A percentile compares a stretch with the other conserved stretches of the same genome.
phyloP scores from a whole-genome alignment of 306 rosid species.

The Vigna trinervia region DNA sequence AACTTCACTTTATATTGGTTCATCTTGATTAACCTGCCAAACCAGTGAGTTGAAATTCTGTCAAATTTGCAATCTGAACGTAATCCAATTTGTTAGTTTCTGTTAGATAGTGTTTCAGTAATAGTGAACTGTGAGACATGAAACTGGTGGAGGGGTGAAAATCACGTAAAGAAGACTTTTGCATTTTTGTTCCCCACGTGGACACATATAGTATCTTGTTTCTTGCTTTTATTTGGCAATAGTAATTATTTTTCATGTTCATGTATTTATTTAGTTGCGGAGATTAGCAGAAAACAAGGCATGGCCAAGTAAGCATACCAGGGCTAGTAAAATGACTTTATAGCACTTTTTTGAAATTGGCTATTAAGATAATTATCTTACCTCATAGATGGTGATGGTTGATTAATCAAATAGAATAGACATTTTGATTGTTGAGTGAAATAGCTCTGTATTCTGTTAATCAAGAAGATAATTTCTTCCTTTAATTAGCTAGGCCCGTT shows the following conservation, averaged over 20 bases:
- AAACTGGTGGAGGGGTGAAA: constrained; percentile 47
- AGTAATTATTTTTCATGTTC: constrained; percentile 33
- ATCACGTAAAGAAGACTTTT: constrained; percentile 42
- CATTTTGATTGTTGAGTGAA: constrained; percentile 50
- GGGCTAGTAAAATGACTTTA: constrained; percentile 32
- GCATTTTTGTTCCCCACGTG: constrained; percentile 44
- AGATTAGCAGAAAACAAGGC: constrained; percentile 37
- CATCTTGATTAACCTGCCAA: constrained; percentile 44
- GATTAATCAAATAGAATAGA: constrained; percentile 55
- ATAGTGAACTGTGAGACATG: constrained; percentile 42
- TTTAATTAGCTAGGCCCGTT: constrained; percentile 55
- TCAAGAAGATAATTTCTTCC: constrained; percentile 48
- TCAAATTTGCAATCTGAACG: constrained; percentile 47
- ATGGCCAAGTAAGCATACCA: constrained; percentile 31
- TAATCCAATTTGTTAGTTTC: constrained; percentile 42
- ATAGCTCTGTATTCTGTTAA: constrained; percentile 52
- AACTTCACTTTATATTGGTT: constrained; percentile 31
- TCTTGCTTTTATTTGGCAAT: constrained; percentile 31
- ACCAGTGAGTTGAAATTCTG: constrained; percentile 46
- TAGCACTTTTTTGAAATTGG: constrained; percentile 39
- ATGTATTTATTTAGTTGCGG: constrained; percentile 27
- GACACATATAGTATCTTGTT: constrained; percentile 44
- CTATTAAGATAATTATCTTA: constrained; percentile 44
- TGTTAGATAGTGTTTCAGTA: constrained; percentile 44
- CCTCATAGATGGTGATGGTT: constrained; percentile 48